Evolutionary conservation across 2,329 filamentous ascomycete genomes (phyloP).

Genomic region (Neopestalotiopsis rosae): DNA sequence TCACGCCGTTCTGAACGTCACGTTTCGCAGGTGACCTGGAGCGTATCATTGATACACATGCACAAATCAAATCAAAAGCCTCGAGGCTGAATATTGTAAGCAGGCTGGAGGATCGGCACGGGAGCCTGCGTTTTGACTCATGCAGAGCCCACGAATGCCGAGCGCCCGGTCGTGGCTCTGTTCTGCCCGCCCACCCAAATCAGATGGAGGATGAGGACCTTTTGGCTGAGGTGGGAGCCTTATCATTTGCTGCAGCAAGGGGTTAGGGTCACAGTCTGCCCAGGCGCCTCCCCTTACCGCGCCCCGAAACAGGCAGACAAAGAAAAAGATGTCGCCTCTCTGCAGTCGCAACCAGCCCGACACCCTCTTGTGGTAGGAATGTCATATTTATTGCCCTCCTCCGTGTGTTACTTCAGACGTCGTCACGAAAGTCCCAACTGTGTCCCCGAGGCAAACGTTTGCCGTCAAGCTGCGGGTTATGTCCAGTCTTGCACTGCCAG

Average conservation of each 20-base stretch:
- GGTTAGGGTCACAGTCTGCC: not conserved
- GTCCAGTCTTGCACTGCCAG: not conserved
- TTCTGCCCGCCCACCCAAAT: not conserved
- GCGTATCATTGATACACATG: not conserved
- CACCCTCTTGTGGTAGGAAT: not conserved
- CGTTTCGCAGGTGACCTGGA: not conserved
- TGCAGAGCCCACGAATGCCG: not conserved
- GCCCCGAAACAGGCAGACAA: not conserved
- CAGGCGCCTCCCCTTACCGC: not conserved
- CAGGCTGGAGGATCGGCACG: not conserved
- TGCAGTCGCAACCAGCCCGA: not conserved
- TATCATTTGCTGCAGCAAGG: not conserved
- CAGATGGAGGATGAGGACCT: not conserved
- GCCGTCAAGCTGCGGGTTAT: not conserved
- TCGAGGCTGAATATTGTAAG: not conserved
- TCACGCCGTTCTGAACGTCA: not conserved
- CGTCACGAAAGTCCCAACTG: not conserved
- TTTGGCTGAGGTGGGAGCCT: not conserved
- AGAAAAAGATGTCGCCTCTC: not conserved
- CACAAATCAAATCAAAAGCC: not conserved
- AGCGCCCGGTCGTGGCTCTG: not conserved
- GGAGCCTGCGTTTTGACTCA: slow-evolving; percentile 1
- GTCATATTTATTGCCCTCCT: not conserved
- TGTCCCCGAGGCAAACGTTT: not conserved
- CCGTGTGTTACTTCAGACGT: not conserved